Evolutionary conservation across 2,329 filamentous ascomycete genomes (phyloP).

Genomic region (Helminthosporium solani): DNA sequence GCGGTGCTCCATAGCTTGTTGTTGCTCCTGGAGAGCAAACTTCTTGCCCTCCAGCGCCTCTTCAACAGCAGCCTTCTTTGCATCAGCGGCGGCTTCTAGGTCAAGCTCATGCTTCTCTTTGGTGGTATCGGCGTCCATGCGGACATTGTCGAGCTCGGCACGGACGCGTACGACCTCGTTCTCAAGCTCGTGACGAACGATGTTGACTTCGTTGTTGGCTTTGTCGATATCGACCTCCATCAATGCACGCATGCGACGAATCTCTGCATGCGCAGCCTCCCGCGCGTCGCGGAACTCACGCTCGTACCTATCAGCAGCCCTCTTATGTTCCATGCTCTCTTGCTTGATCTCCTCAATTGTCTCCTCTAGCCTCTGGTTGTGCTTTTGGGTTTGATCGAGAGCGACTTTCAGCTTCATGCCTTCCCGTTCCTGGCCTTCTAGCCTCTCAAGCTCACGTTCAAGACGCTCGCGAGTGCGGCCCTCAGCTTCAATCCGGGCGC

Average conservation of each 20-base stretch:
- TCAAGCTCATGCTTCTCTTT: constrained; percentile 82
- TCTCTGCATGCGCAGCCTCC: constrained; percentile 75
- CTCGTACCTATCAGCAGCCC: constrained; percentile 67
- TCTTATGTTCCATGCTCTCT: constrained; percentile 72
- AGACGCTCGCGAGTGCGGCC: constrained; percentile 47
- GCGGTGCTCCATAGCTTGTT: constrained; percentile 39
- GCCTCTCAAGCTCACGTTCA: constrained; percentile 48
- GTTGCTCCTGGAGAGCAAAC: constrained; percentile 56
- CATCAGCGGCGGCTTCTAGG: constrained; percentile 74
- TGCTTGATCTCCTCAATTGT: constrained; percentile 54
- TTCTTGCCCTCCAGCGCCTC: constrained; percentile 57
- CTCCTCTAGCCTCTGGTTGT: constrained; percentile 66
- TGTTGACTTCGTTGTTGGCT: constrained; percentile 82
- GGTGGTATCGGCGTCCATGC: constrained; percentile 75
- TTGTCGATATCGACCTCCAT: constrained; percentile 80
- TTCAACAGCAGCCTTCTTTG: constrained; percentile 61
- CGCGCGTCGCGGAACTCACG: constrained; percentile 82
- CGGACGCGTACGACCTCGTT: constrained; percentile 72
- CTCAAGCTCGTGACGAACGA: constrained; percentile 78
- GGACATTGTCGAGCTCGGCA: constrained; percentile 73
- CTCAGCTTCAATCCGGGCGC: constrained; percentile 52
- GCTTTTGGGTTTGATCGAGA: constrained; percentile 58
- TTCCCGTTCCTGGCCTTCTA: constrained; percentile 65
- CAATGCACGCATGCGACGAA: constrained; percentile 74
- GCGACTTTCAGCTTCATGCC: constrained; percentile 77